These are phyloP conservation scores for Eurotiales sp. DNA, from an alignment of 2,329 filamentous ascomycete species.

Conservation along the genomic window DNA sequence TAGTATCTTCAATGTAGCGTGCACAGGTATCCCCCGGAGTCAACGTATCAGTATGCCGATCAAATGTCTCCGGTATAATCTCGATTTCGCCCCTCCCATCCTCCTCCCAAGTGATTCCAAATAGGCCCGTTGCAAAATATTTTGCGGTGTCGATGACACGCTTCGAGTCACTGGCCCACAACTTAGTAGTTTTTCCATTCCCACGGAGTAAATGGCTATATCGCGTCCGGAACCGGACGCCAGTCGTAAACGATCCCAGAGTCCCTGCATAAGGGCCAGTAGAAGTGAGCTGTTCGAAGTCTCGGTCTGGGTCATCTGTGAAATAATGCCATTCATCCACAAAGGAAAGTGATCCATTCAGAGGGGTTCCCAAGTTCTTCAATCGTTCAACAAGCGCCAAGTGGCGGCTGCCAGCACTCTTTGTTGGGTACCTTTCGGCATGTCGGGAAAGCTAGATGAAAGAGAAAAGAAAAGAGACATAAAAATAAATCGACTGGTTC, in stretches of 20 bases:
- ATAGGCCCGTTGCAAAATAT: conserved; percentile 54
- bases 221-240: conserved; percentile 51
- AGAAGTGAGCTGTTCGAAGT: conserved; percentile 53
- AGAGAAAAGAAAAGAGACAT: background rate
- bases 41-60: conserved; percentile 52
- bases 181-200: conserved; percentile 28
- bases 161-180: conserved; percentile 55
- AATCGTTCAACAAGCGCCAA: conserved; percentile 48
- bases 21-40: conserved; percentile 51
- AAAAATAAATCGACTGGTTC: background rate
- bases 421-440: conserved; percentile 56
- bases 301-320: conserved; percentile 39
- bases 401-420: conserved; percentile 47
- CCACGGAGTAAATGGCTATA: conserved; percentile 47
- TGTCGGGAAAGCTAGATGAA: conserved; percentile 52
- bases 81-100: conserved; percentile 40
- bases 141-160: conserved; percentile 56
- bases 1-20: conserved; percentile 34
- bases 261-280: conserved; percentile 57
- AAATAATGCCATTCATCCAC: conserved; percentile 55
- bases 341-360: conserved; percentile 53
- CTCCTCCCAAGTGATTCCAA: conserved; percentile 48
- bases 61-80: conserved; percentile 50
- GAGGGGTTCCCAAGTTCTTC: conserved; percentile 34
- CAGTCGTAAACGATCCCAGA: conserved; percentile 52